Evolutionary conservation across 2,329 filamentous ascomycete genomes (phyloP).

Genomic region (Geosmithia putterillii): DNA sequence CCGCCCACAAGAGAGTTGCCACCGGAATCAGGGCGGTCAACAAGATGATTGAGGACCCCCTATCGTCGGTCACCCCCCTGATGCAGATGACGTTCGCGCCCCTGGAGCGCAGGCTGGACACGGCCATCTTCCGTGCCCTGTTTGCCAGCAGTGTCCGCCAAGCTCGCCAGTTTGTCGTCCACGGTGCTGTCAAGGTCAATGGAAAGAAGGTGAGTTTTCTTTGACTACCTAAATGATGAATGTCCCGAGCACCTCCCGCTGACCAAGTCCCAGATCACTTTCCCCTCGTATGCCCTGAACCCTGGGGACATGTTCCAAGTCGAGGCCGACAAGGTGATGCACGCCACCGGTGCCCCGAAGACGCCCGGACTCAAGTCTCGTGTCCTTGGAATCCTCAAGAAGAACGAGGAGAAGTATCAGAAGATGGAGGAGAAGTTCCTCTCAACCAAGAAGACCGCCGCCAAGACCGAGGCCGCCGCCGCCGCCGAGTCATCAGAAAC

Average conservation of each 20-base stretch:
- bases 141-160: slow-evolving; percentile 91
- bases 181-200: slow-evolving; percentile 91
- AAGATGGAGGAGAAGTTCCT: slow-evolving; percentile 1
- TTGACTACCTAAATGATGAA: slow-evolving; percentile 3
- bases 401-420: slow-evolving; percentile 22
- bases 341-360: slow-evolving; percentile 70
- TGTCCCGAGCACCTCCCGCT: background rate
- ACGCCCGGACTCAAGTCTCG: slow-evolving; percentile 5
- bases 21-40: slow-evolving; percentile 4
- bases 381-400: slow-evolving; percentile 20
- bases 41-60: slow-evolving; percentile 10
- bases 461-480: background rate
- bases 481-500: background rate
- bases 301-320: slow-evolving; percentile 98
- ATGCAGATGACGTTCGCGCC: slow-evolving; percentile 96
- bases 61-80: slow-evolving; percentile 57
- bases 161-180: slow-evolving; percentile 86
- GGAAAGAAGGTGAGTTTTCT: slow-evolving; percentile 62
- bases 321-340: slow-evolving; percentile 77
- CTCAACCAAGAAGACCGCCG: background rate
- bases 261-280: slow-evolving; percentile 55
- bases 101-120: slow-evolving; percentile 79
- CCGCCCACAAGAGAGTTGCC: background rate
- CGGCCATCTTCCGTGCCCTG: slow-evolving; percentile 84
- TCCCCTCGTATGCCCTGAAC: slow-evolving; percentile 88